Base-by-base conservation (phyloP, 2,329 filamentous ascomycete species). In the Claviceps arundinis region DNA sequence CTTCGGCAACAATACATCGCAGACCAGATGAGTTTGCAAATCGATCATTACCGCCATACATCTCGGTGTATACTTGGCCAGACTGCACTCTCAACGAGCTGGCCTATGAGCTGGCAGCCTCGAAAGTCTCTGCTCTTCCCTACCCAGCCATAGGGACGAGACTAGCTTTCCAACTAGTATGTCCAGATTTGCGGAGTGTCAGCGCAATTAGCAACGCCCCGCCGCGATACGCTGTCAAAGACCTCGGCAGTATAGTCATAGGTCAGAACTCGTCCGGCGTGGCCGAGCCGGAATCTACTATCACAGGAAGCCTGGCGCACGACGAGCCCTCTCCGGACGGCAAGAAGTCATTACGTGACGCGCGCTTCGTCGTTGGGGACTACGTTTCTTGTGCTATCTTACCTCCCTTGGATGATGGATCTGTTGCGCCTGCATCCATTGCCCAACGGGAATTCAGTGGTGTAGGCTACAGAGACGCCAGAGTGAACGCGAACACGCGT, bases 11-110 rank as follows among this genome's bases (percentile, higher is more conserved):
- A 30, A 50, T 37, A 22, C 6, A 30, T 16, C 1, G n/a, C 58
- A 87, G 84, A 57, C 77, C 82, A 37, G 81, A 86, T 54, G 86
- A 91, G 58, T 89, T 93, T 65, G 66, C 78, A 59, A 63, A 80
- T 19, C 59, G 72, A 52, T 63, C 72, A 52, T 75, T 87, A 22
- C 81, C 84, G 49, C 72, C 83, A 7, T 79, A 85, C 64, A 73
- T 95, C 26, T 78, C 87, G 56, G 83, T 96, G 60, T 90, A 96
- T 73, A 90, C 89, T 53, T 95, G 89, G 86, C 77, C 81, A 52
- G 81, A 80, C 60, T 91, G 87, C 70, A 89, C 86, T 2, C 77
- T 97, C 24, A 75, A 78, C 58, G 89, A 96, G 67, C 81, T 97
- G 38, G 83, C 85, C 22, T 80, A 87, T 52, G 82, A 91, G 51